Evolutionary conservation across 2,329 filamentous ascomycete species (phyloP).

Genomic region (Penicillium digitatum): DNA sequence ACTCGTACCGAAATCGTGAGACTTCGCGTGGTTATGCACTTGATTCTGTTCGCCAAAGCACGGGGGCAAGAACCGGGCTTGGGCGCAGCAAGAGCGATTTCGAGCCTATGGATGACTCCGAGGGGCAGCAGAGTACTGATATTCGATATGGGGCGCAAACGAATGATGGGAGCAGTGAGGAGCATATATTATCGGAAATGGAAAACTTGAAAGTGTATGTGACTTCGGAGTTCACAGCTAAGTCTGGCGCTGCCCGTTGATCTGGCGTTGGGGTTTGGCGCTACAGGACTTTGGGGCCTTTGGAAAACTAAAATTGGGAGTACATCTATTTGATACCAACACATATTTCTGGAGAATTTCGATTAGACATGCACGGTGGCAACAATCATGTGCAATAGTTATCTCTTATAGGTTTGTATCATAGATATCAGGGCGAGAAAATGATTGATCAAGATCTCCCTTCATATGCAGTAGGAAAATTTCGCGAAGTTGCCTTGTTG

Average conservation of each 20-base stretch:
- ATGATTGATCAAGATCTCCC: not conserved
- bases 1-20: conserved; percentile 12
- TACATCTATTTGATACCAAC: not conserved
- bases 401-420: not conserved
- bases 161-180: not conserved
- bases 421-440: not conserved
- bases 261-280: not conserved
- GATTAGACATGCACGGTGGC: not conserved
- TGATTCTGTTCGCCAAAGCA: not conserved
- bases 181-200: not conserved
- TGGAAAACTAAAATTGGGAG: not conserved
- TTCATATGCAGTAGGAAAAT: not conserved
- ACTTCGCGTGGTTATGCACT: conserved; percentile 1
- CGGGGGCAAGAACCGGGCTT: not conserved
- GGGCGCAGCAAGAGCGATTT: not conserved
- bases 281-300: too few relatives aligned
- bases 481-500: not conserved
- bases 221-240: not conserved
- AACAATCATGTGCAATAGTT: too few relatives aligned
- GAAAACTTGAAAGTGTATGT: not conserved
- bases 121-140: not conserved
- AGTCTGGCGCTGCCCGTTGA: not conserved
- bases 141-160: not conserved
- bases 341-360: not conserved
- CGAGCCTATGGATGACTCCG: not conserved